Conservation (phyloP, 495 filamentous ascomycete species). For the Neurospora sp. region DNA sequence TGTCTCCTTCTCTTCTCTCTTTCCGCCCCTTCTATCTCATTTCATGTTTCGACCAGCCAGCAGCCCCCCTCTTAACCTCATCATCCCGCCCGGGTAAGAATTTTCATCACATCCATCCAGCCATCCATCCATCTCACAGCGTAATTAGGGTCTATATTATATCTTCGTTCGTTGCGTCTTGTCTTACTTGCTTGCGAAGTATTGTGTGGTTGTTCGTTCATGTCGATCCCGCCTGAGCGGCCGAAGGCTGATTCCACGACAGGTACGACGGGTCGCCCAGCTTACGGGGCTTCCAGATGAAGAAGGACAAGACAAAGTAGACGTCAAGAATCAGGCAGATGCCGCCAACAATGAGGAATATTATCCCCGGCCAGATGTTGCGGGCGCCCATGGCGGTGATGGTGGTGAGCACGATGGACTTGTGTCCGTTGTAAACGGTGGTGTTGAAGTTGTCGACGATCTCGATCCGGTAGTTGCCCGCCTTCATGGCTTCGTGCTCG, state of each 20-base stretch:
- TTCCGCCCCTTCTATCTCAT: slow-evolving; percentile 1
- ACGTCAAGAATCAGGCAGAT: slow-evolving; percentile 82
- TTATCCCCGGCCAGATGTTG: slow-evolving; percentile 94
- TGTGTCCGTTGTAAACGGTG: slow-evolving; percentile 77
- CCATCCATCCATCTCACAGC: not conserved
- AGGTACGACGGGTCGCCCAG: slow-evolving; percentile 96
- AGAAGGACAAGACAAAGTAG: slow-evolving; percentile 79
- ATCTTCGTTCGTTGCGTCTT: not conserved
- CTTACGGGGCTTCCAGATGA: slow-evolving; percentile 85
- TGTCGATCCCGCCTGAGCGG: slow-evolving; percentile 22
- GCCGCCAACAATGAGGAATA: slow-evolving; percentile 88
- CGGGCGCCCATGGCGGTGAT: slow-evolving; percentile 90
- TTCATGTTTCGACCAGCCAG: not conserved
- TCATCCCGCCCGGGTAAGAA: not conserved
- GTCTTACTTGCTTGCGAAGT: not conserved
- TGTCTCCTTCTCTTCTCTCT: too few relatives aligned
- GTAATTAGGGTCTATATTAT: not conserved
- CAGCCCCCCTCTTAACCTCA: not conserved
- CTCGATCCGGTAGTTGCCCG: slow-evolving; percentile 53
- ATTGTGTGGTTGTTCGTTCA: not conserved
- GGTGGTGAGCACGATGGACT: slow-evolving; percentile 85
- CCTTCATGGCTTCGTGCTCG: slow-evolving; percentile 53
- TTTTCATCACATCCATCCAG: not conserved
- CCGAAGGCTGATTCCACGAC: slow-evolving; percentile 88
- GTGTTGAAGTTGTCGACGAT: slow-evolving; percentile 63